Evolutionary conservation across 306 rosid genomes (phyloP).

Genomic region (Notholithocarpus densiflorus): DNA sequence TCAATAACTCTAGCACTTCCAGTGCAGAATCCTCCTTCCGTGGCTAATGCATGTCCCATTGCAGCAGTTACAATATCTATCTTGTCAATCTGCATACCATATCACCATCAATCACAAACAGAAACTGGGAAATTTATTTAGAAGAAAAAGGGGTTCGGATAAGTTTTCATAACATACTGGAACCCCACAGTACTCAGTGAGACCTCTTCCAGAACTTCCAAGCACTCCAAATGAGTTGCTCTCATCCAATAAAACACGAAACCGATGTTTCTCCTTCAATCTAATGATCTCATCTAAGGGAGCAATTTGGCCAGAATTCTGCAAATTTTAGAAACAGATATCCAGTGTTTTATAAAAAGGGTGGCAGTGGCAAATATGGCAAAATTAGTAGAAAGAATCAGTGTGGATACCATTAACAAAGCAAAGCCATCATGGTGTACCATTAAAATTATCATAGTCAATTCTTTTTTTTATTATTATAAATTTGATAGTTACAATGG

Average conservation of each 20-base stretch:
- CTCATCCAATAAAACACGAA: slow-evolving; percentile 92
- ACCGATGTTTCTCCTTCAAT: slow-evolving; percentile 81
- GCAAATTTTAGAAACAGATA: slow-evolving; percentile 18
- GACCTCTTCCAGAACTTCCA: slow-evolving; percentile 91
- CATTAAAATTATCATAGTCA: not conserved
- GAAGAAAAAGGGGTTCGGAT: not conserved
- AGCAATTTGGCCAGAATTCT: slow-evolving; percentile 98
- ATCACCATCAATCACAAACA: slow-evolving; percentile 36
- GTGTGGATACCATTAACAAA: not conserved
- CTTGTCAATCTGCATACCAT: slow-evolving; percentile 67
- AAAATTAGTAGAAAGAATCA: not conserved
- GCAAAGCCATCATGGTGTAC: not conserved
- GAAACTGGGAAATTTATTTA: not conserved
- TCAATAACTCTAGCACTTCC: slow-evolving; percentile 92
- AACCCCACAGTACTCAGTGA: slow-evolving; percentile 70
- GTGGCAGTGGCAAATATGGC: not conserved
- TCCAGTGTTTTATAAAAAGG: not conserved
- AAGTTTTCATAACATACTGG: slow-evolving; percentile 56
- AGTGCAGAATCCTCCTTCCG: slow-evolving; percentile 99
- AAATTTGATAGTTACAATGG: no score
- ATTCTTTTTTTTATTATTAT: not conserved
- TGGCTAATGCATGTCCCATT: slow-evolving; percentile 94
- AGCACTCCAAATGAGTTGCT: slow-evolving; percentile 98
- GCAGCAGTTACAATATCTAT: slow-evolving; percentile 94
- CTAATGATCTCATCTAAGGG: slow-evolving; percentile 83